These are phyloP conservation scores for Plasmodium inui DNA, from an alignment of 169 alveolate genomes.

Conservation along the genomic window DNA sequence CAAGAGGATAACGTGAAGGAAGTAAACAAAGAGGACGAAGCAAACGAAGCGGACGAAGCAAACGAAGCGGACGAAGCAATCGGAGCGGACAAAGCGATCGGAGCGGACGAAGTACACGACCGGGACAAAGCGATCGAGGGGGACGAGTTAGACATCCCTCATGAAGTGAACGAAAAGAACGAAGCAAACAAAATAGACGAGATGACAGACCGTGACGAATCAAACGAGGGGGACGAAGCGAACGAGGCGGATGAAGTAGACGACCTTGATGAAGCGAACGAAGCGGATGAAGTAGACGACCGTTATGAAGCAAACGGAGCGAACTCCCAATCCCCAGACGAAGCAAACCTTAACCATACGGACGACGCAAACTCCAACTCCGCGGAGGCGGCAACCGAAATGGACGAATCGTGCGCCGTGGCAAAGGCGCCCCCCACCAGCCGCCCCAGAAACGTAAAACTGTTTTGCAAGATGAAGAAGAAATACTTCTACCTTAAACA, in stretches of 20 bases:
- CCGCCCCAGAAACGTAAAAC: slow-evolving; percentile 1
- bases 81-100: not conserved
- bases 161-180: too few species aligned
- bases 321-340: too few species aligned
- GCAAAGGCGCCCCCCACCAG: not conserved
- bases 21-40: not conserved
- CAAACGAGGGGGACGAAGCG: too few species aligned
- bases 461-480: slow-evolving; percentile 42
- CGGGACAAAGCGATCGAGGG: not conserved
- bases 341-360: too few species aligned
- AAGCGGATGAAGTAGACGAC: too few species aligned
- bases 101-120: not conserved
- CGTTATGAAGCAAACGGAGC: too few species aligned
- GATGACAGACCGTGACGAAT: too few species aligned
- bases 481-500: slow-evolving; percentile 1
- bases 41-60: not conserved
- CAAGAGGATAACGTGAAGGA: not conserved
- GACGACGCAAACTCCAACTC: too few species aligned
- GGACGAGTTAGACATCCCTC: too few species aligned
- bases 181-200: too few species aligned
- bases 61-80: not conserved
- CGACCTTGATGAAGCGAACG: too few species aligned
- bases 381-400: not conserved
- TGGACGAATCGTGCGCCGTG: not conserved
- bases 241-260: too few species aligned